These are phyloP conservation scores for Auricularia heimuer DNA, from an alignment of 768 basidiomycete genomes.

Conservation along the genomic window DNA sequence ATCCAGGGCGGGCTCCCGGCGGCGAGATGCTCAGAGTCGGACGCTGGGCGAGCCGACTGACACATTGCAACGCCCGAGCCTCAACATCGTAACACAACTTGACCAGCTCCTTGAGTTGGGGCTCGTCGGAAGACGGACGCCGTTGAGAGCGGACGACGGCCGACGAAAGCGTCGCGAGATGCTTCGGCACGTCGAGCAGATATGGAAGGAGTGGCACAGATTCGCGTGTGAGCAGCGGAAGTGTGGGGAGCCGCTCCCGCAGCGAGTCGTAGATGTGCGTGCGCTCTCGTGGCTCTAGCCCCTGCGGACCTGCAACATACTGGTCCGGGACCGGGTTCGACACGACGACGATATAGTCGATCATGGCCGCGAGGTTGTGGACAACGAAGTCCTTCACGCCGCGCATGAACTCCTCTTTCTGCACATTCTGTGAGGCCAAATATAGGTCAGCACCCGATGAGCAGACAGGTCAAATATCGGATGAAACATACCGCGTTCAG, in stretches of 20 bases:
- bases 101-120: conserved; percentile 39
- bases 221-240: conserved; percentile 55
- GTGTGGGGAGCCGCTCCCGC: conserved; percentile 43
- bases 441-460: neutral
- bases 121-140: conserved; percentile 19
- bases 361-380: conserved; percentile 56
- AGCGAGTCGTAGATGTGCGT: conserved; percentile 42
- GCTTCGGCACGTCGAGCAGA: conserved; percentile 66
- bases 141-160: conserved; percentile 45
- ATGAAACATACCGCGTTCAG: conserved; percentile 49
- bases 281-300: conserved; percentile 35
- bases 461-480: conserved; percentile 2
- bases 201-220: conserved; percentile 65
- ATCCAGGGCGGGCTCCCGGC: neutral
- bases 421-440: conserved; percentile 35
- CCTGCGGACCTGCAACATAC: conserved; percentile 13
- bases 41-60: conserved; percentile 43
- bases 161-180: conserved; percentile 67
- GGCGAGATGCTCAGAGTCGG: conserved; percentile 1
- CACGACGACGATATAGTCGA: conserved; percentile 46
- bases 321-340: conserved; percentile 12
- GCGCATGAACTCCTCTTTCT: conserved; percentile 77
- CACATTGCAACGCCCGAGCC: conserved; percentile 53
- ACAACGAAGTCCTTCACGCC: conserved; percentile 65
- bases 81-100: conserved; percentile 55